Conservation (phyloP, 2,329 filamentous ascomycete species). For the Apiospora phragmitis region DNA sequence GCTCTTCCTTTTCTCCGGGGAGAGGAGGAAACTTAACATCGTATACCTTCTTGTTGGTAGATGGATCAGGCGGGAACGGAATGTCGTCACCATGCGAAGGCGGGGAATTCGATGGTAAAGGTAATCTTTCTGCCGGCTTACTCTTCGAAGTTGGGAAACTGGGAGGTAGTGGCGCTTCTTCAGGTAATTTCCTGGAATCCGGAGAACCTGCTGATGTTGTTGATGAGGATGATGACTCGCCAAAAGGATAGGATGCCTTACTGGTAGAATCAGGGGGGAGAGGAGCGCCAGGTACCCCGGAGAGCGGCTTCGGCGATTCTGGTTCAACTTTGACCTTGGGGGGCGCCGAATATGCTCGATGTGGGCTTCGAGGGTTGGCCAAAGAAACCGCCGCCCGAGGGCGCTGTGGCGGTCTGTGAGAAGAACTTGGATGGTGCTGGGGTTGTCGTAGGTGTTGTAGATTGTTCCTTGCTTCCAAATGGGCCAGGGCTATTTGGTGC, state of each 20-base stretch:
- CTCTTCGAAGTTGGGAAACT: slow-evolving; percentile 30
- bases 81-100: slow-evolving; percentile 28
- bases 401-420: slow-evolving; percentile 37
- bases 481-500: slow-evolving; percentile 15
- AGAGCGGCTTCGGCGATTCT: slow-evolving; percentile 33
- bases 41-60: slow-evolving; percentile 36
- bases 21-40: slow-evolving; percentile 26
- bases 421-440: slow-evolving; percentile 50
- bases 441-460: slow-evolving; percentile 53
- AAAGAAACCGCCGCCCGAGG: slow-evolving; percentile 34
- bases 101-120: slow-evolving; percentile 22
- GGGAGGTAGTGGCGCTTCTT: slow-evolving; percentile 33
- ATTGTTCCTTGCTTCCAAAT: slow-evolving; percentile 26
- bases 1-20: slow-evolving; percentile 27
- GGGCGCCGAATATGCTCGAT: slow-evolving; percentile 23
- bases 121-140: slow-evolving; percentile 15
- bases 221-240: slow-evolving; percentile 55
- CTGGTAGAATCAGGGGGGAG: slow-evolving; percentile 58
- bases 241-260: slow-evolving; percentile 49
- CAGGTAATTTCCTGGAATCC: slow-evolving; percentile 21
- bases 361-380: slow-evolving; percentile 30
- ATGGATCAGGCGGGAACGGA: slow-evolving; percentile 45
- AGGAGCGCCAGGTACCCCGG: slow-evolving; percentile 36
- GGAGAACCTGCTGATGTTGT: slow-evolving; percentile 38
- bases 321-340: slow-evolving; percentile 38